A percentile compares a stretch with the other conserved stretches of the same genome.
phyloP scores from a whole-genome alignment of 768 basidiomycete genomes.

The Mycena filopes region DNA sequence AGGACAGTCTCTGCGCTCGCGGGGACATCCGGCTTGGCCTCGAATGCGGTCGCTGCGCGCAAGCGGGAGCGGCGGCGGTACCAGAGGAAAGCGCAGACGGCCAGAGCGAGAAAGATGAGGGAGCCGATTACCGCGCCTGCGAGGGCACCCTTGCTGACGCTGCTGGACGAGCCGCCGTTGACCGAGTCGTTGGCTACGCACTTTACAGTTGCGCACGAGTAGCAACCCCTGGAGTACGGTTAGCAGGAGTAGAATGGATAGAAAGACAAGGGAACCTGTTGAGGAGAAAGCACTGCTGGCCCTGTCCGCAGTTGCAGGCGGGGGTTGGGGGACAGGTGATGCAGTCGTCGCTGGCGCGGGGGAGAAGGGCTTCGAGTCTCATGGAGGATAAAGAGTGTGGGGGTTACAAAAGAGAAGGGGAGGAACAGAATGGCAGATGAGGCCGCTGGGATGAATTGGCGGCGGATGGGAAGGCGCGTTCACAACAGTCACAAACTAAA shows the following conservation, averaged over 20 bases:
- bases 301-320: slow-evolving; percentile 64
- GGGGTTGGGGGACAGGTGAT: slow-evolving; percentile 43
- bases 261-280: slow-evolving; percentile 57
- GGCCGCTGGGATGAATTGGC: no score
- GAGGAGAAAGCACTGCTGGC: slow-evolving; percentile 69
- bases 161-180: slow-evolving; percentile 41
- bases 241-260: slow-evolving; percentile 3
- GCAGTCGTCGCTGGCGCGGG: slow-evolving; percentile 26
- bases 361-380: slow-evolving; percentile 34
- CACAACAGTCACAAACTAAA: no score
- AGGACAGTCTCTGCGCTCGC: slow-evolving; percentile 83
- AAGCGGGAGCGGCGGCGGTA: slow-evolving; percentile 69
- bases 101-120: slow-evolving; percentile 66
- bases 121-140: slow-evolving; percentile 79
- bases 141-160: slow-evolving; percentile 74
- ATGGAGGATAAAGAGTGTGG: slow-evolving; percentile 38
- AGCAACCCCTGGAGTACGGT: slow-evolving; percentile 61
- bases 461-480: no score
- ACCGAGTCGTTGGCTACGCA: slow-evolving; percentile 56
- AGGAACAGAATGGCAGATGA: no score
- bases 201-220: slow-evolving; percentile 59
- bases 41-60: slow-evolving; percentile 47
- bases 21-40: slow-evolving; percentile 68
- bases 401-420: not conserved
- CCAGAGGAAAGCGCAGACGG: slow-evolving; percentile 64